Evolutionary conservation across 805 yeast genomes (phyloP).

Genomic region (Yarrowia sp.): DNA sequence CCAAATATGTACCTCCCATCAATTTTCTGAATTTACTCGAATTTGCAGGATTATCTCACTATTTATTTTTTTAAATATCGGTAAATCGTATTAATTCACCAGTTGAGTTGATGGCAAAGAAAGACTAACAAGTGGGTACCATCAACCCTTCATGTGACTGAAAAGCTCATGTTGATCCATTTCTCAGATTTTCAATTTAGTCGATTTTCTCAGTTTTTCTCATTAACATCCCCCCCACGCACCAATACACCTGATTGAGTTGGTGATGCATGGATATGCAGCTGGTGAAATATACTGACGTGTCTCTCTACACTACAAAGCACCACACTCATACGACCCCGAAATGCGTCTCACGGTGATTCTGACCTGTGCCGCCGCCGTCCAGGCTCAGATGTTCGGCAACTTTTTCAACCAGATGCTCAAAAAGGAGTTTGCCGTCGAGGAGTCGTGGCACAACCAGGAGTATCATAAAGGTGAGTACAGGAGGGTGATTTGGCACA

Average conservation of each 20-base stretch:
- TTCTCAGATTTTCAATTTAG: background rate
- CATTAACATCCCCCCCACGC: background rate
- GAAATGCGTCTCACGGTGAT: constrained; percentile 6
- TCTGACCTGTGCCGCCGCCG: constrained; percentile 8
- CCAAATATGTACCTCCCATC: too few species aligned
- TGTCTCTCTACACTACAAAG: background rate
- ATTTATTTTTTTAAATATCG: too few species aligned
- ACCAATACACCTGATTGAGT: constrained; percentile 4
- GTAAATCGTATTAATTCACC: too few species aligned
- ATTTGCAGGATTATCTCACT: too few species aligned
- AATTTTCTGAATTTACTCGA: too few species aligned
- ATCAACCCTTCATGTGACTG: too few species aligned
- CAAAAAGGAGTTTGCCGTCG: constrained; percentile 29
- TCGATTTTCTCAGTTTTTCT: background rate
- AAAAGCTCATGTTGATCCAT: too few species aligned
- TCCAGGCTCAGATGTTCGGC: constrained; percentile 25
- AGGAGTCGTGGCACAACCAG: constrained; percentile 34
- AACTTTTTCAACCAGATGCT: constrained; percentile 28
- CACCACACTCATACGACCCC: background rate
- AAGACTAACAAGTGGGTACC: too few species aligned
- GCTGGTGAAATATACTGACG: constrained; percentile 14
- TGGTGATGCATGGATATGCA: background rate
- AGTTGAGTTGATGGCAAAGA: too few species aligned
- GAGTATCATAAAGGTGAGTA: constrained; percentile 38
- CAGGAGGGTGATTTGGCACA: too few species aligned